Evolutionary conservation across 208 protist species (phyloP), one percentile per base, ranked within the genome.

Genomic region (Leishmania arabica): DNA sequence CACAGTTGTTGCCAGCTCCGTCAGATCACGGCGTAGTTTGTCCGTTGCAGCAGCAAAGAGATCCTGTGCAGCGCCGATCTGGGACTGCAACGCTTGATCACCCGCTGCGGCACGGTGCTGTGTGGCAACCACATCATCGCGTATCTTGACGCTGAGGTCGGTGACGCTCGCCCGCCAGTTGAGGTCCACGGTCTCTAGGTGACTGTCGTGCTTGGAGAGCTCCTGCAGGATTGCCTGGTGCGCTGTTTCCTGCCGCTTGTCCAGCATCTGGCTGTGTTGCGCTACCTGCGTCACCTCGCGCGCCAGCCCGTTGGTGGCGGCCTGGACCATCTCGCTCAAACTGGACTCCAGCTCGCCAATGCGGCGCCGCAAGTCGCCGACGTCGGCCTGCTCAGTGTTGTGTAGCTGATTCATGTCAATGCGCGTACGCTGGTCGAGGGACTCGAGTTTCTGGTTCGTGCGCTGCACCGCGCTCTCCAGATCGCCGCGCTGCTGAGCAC

Each of bases 111-210:
- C 65, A 77, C 90, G 83, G 37, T 86, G 71, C 72, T 86, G 83
- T 13, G 88, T 40, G 0, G 47, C 73, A 24, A 81, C 77, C 31
- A 87, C 77, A 62, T 81, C 82, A 17, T 85, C 83, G 17, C 91
- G 83, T 65, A 91, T 54, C 75, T 91, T 88, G 17, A 79, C 87
- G 72, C 80, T 85, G 34, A 96, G 76, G 62, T 95, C 92, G 8
- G 86, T 84, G 49, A 97, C 84, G 68, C 91, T 94, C 7, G 92
- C 85, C 1, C 92, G 89, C 93, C 91, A 97, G 84, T 89, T 95
- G 4, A 91, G 68, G 69, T 97, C 92, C 40, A 96, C 87, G 1
- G 81, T 88, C 78, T 96, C 92, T 75, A 95, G 85, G 47, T 93
- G 89, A 40, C 84, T 77, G 42, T 95, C 89, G 77, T 96, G 90